These are phyloP conservation scores for Komagataella pseudopastoris DNA, from an alignment of 805 yeast species.

Conservation along the genomic window DNA sequence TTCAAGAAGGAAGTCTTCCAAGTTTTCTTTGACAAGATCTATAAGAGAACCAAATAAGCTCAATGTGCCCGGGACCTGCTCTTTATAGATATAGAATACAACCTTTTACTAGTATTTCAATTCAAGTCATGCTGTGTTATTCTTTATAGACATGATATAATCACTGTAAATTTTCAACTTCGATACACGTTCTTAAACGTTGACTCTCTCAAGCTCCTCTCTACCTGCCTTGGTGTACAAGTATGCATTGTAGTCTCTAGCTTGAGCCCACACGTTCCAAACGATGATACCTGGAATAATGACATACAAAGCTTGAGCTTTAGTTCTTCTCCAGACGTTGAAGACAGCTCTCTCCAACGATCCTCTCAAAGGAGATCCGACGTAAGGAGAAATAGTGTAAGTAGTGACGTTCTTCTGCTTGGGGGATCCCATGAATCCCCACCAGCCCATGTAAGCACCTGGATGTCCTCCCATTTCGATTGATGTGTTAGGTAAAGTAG, in stretches of 20 bases:
- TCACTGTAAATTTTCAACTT: neutral
- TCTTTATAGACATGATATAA: neutral
- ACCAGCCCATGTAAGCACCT: slow-evolving; percentile 90
- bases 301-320: slow-evolving; percentile 69
- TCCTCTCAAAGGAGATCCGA: slow-evolving; percentile 87
- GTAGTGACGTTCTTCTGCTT: slow-evolving; percentile 76
- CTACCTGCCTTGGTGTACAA: slow-evolving; percentile 97
- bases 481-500: slow-evolving; percentile 2
- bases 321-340: slow-evolving; percentile 91
- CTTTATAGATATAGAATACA: neutral
- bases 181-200: slow-evolving; percentile 12
- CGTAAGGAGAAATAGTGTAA: slow-evolving; percentile 87
- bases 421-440: slow-evolving; percentile 85
- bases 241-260: slow-evolving; percentile 85
- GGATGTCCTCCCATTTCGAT: slow-evolving; percentile 52
- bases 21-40: slow-evolving; percentile 77
- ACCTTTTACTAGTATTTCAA: neutral
- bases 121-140: neutral
- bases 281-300: slow-evolving; percentile 66
- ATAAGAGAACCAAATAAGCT: slow-evolving; percentile 76
- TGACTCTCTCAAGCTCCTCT: slow-evolving; percentile 72
- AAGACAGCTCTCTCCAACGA: slow-evolving; percentile 73
- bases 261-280: slow-evolving; percentile 79
- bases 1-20: slow-evolving; percentile 79
- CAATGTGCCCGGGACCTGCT: neutral